Evolutionary conservation across 495 filamentous ascomycete genomes (phyloP), one percentile per base, ranked within the genome.

Genomic region (Penicillium herquei): DNA sequence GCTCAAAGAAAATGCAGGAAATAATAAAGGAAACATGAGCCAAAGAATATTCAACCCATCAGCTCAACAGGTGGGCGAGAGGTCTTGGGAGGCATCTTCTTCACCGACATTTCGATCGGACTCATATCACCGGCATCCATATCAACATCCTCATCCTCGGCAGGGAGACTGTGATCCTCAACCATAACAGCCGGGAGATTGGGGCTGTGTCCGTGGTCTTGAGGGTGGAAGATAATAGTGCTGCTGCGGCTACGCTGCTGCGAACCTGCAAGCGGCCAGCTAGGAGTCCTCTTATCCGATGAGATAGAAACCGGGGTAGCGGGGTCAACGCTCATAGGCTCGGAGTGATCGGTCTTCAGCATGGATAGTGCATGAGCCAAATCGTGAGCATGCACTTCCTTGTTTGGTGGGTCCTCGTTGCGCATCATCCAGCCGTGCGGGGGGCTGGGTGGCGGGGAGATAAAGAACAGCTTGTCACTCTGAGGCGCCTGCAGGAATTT

Each of bases 351-450:
- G 7, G 75, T 80, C 42, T 80, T 77, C 54, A 96, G 69, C 62
- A 83, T 85, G 5, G 87, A 80, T 14, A 98, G 77, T 4, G 95
- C 94, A 30, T 80, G 75, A 0, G 90, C 91, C 32, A 98, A 77
- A 69, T 98, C 94, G 50, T 89, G 87, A 7, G 94, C 92, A 64
- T 96, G 89, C 8, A 96, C 91, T 55, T 90, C 86, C 72, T 91
- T 92, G 70, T 98, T 98, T 32, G 94, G 94, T 3, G 93, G 89
- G 21, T 88, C 92, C 74, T 98, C 94, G 45, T 90, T 77, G 63
- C 84, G 84, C 76, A 92, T 82, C 71, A 93, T 88, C 94, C 94
- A 98, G 37, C 92, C 94, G 66, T 91, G 88, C 3, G 94, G 94
- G 47, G 94, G 94, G 55, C 80, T 85, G 1, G 94, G 95, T 9